Evolutionary conservation across 106 monocot species (phyloP).

Genomic region (Posidonia australis): DNA sequence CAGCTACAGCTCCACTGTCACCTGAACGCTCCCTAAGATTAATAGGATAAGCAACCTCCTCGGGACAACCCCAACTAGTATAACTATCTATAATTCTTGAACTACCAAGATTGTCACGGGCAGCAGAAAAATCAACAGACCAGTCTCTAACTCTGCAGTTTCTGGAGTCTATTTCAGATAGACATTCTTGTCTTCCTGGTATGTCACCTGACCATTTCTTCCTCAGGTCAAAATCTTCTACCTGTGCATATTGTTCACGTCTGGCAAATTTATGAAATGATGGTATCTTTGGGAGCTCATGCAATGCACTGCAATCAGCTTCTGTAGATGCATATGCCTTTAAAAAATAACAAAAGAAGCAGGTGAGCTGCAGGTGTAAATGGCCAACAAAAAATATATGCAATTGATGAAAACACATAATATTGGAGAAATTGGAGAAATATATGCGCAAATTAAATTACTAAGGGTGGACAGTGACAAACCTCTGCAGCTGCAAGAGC

Average conservation of each 20-base stretch:
- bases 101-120: conserved; percentile 34
- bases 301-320: conserved; percentile 36
- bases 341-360: conserved; percentile 10
- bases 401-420: neutral
- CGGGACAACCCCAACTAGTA: conserved; percentile 30
- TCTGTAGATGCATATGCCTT: conserved; percentile 92
- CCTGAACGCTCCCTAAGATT: conserved; percentile 56
- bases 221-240: conserved; percentile 58
- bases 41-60: conserved; percentile 33
- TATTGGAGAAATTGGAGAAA: neutral
- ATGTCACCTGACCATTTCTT: conserved; percentile 35
- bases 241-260: conserved; percentile 47
- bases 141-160: conserved; percentile 72
- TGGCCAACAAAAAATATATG: neutral
- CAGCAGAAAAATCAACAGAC: conserved; percentile 59
- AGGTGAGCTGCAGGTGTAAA: neutral
- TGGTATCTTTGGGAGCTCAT: conserved; percentile 94
- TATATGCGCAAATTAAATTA: conserved; percentile 3
- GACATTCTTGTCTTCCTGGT: conserved; percentile 56
- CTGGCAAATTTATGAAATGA: conserved; percentile 91
- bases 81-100: conserved; percentile 43
- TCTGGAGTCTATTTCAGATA: conserved; percentile 86
- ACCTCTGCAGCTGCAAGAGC: conserved; percentile 88
- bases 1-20: conserved; percentile 54
- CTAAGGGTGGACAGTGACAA: conserved; percentile 3